Conservation (phyloP, 768 basidiomycete genomes). For the Kwoniella sp. region DNA sequence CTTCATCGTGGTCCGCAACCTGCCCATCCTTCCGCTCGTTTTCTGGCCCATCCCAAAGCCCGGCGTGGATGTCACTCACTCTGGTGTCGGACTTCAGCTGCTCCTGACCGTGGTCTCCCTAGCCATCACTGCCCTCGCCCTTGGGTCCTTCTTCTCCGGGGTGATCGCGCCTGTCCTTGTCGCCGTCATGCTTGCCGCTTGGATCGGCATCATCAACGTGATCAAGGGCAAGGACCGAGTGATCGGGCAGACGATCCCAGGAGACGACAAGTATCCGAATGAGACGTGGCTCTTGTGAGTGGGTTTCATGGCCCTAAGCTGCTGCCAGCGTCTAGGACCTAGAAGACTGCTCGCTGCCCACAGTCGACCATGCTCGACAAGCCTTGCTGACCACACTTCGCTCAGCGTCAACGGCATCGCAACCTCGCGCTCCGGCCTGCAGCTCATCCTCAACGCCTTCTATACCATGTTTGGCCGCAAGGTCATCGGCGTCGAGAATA, state of each 20-base stretch:
- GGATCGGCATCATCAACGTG: not conserved
- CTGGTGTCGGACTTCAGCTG: not conserved
- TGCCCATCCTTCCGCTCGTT: not conserved
- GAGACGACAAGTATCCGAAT: constrained; percentile 12
- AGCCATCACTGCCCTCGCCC: not conserved
- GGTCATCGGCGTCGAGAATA: constrained; percentile 36
- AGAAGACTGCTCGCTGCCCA: no score
- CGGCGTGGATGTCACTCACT: constrained; percentile 3
- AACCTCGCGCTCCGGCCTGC: constrained; percentile 25
- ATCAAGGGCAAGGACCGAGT: not conserved
- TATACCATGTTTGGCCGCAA: constrained; percentile 24
- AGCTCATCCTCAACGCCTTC: constrained; percentile 26
- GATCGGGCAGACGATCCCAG: constrained; percentile 4
- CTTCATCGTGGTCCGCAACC: not conserved
- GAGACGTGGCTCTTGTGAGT: constrained; percentile 37
- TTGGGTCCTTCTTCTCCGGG: constrained; percentile 5
- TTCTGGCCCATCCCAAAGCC: not conserved
- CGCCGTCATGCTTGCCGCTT: not conserved
- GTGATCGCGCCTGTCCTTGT: not conserved
- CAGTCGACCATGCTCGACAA: no score
- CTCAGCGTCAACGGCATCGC: constrained; percentile 35
- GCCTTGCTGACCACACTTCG: no score
- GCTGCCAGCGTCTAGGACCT: not conserved
- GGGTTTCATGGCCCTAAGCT: no score
- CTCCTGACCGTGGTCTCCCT: not conserved